Base-by-base conservation (phyloP, 2,329 filamentous ascomycete genomes). In the Fusarium veterinarium region DNA sequence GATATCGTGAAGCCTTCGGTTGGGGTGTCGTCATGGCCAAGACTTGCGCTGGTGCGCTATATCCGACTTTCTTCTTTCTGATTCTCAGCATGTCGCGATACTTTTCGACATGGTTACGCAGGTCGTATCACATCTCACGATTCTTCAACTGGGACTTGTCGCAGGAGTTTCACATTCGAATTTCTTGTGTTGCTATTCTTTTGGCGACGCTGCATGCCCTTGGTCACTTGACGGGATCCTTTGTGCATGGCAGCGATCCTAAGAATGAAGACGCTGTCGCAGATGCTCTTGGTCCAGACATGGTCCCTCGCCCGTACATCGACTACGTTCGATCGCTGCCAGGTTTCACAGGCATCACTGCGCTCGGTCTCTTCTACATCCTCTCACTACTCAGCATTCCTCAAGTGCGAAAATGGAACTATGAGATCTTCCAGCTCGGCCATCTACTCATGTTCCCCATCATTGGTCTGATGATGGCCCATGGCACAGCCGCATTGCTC, bases 361-460 rank as follows among this genome's bases (percentile, higher is more conserved):
- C 84, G 0, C 78, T 90, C 0, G 81, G 83, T 0, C 80, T 87
- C 1, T 88, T 89, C 76, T 89, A 86, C 64, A 71, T 84, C 0
- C 80, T 90, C 1, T 83, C 83, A 0, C 63, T 85, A 1, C 75
- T 88, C 38, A 88, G 86, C 61, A 84, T 87, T 68, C 87, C 88
- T 0, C 81, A 81, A 35, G 80, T 90, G 0, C 82, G 88, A 0
- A 84, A 80, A 19, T 84, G 84, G 82, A 87, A 83, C 69, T 89
- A 89, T 58, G 86, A 90, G 70, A 72, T 89, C 25, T 90, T 90
- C 68, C 88, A 90, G 70, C 79, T 89, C 1, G 86, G 84, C 0
- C 88, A 90, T 69, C 68, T 90, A 11, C 83, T 90, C 41, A 89
- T 90, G 86, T 90, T 86, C 45, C 88, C 87, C 13, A 86, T 90